A percentile compares a stretch with the other conserved stretches of the same genome.
phyloP scores from a whole-genome alignment of 2,329 filamentous ascomycete species.

The Hymenoscyphus scutula region DNA sequence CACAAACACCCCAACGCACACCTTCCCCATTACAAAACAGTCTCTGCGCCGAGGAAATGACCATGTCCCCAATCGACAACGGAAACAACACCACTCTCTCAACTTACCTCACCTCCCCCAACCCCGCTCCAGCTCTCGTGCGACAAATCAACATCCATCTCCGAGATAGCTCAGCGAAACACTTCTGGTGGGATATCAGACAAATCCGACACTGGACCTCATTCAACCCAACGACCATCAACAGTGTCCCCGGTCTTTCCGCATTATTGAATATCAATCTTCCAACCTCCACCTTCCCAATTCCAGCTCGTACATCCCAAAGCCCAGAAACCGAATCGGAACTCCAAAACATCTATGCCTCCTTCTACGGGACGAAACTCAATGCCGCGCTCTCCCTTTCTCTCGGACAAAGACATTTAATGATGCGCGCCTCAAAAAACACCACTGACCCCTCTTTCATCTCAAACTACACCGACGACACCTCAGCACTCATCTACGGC shows the following conservation, averaged over 20 bases:
- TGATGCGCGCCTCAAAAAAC: constrained; percentile 33
- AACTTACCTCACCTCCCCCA: constrained; percentile 73
- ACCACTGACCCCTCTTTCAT: constrained; percentile 43
- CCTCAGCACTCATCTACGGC: constrained; percentile 46
- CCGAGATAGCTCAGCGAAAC: constrained; percentile 66
- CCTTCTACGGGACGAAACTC: constrained; percentile 80
- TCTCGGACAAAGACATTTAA: constrained; percentile 61
- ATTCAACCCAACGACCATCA: constrained; percentile 72
- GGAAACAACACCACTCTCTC: constrained; percentile 65
- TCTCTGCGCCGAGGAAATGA: constrained; percentile 35
- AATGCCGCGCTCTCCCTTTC: constrained; percentile 80
- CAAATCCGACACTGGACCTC: constrained; percentile 80
- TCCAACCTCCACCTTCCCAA: constrained; percentile 58
- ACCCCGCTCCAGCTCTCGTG: constrained; percentile 79
- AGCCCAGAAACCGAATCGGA: constrained; percentile 76
- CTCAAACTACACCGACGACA: constrained; percentile 52
- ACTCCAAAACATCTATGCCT: constrained; percentile 71
- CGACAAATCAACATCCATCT: constrained; percentile 70
- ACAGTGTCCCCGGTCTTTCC: constrained; percentile 69
- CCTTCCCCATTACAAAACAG: constrained; percentile 42
- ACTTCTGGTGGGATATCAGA: constrained; percentile 96
- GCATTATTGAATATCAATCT: constrained; percentile 71
- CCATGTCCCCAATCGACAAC: constrained; percentile 34
- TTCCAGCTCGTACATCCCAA: constrained; percentile 46
- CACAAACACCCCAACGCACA: constrained; percentile 41